Conservation (phyloP, 768 basidiomycete species). For the Mycena leptocephala region DNA sequence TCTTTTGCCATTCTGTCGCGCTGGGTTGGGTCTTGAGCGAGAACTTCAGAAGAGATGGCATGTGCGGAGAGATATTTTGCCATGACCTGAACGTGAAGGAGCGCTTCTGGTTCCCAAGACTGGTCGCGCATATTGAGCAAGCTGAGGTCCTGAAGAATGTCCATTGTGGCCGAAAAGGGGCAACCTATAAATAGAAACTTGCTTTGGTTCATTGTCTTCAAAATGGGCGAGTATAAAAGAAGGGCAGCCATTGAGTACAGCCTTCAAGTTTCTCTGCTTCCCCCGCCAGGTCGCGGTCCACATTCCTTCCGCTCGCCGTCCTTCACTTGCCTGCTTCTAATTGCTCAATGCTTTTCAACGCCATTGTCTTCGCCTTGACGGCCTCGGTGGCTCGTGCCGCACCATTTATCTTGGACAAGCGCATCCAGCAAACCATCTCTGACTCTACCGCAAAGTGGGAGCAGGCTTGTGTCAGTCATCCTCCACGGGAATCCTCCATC, state of each 20-base stretch:
- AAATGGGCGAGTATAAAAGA: not conserved
- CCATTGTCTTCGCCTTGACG: constrained; percentile 50
- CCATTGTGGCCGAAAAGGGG: constrained; percentile 10
- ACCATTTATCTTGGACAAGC: constrained; percentile 54
- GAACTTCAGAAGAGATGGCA: too few species aligned
- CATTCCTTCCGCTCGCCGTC: constrained; percentile 2
- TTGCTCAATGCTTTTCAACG: constrained; percentile 3
- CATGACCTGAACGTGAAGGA: too few species aligned
- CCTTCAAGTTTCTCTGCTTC: not conserved
- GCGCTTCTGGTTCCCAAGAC: too few species aligned
- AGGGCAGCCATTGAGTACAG: not conserved
- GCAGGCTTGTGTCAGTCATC: constrained; percentile 60
- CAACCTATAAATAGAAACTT: not conserved
- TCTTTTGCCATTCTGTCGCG: too few species aligned
- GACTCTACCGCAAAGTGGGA: constrained; percentile 62
- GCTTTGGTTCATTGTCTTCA: not conserved
- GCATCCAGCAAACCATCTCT: constrained; percentile 63
- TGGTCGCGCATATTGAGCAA: too few species aligned
- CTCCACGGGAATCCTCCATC: not conserved
- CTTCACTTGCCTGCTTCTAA: not conserved
- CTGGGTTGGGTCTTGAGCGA: too few species aligned
- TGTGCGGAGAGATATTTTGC: too few species aligned
- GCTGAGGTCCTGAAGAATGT: too few species aligned
- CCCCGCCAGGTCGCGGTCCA: constrained; percentile 17
- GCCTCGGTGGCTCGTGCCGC: constrained; percentile 51